Evolutionary conservation across 2,329 filamentous ascomycete species (phyloP), one percentile per base, ranked within the genome.

Genomic region (Verticillium tricorpus): DNA sequence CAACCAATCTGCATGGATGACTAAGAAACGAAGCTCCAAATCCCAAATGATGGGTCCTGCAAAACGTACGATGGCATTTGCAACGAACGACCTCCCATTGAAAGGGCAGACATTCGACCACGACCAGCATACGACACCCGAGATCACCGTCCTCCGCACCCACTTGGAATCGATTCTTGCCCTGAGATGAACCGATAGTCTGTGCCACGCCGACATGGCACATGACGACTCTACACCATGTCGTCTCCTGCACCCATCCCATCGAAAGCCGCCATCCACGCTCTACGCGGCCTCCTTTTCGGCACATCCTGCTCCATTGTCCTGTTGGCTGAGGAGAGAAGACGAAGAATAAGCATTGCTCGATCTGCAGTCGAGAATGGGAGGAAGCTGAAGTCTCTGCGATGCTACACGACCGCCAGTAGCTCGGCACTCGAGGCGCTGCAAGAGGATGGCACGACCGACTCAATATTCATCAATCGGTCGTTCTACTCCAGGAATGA

Each of bases 291-390:
- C 65, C 77, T 85, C 62, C 78, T 84, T 61, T 72, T 86, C 17
- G 84, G 83, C 58, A 85, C 83, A 2, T 84, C 83, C 9, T 86
- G 82, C 68, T 85, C 83, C 52, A 77, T 86, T 61, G 78, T 80
- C 58, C 70, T 84, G 31, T 74, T 86, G 61, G 77, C 84, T 62
- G 83, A 86, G 71, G 84, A 86, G 70, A 82, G 82, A 57, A 78
- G 83, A 63, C 81, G 82, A 62, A 80, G 82, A 31, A 80, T 85
- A 64, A 80, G 80, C 60, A 75, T 82, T 55, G 78, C 82, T 37
- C 76, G 76, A 55, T 74, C 80, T 22, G 80, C 82, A 17, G 76
- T 83, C 39, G 76, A 82, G 4, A 86, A 86, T 75, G 82, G 80
- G 25, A 75, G 80, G 60, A 84, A 78, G 61, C 69, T 85, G 11